phyloP scores from a whole-genome alignment of 1,284 basidiomycete genomes.

The Cerioporus squamosus region DNA sequence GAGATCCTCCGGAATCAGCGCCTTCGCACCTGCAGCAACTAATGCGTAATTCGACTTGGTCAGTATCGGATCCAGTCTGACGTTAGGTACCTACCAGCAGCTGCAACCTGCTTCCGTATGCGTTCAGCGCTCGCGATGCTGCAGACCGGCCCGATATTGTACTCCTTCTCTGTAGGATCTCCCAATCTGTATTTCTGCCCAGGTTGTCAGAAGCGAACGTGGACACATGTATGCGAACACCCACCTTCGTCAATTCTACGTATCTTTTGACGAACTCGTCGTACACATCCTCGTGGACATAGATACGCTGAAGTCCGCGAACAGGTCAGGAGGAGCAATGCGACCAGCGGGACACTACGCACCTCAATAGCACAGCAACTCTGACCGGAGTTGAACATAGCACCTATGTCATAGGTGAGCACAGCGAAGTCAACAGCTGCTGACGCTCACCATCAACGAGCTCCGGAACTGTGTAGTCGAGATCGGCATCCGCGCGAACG shows the following conservation, averaged over 20 bases:
- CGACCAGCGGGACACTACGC: conserved; percentile 16
- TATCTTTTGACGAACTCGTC: conserved; percentile 83
- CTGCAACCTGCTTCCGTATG: conserved; percentile 85
- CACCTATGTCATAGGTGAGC: conserved; percentile 49
- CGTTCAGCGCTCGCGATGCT: conserved; percentile 82
- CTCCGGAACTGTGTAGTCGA: conserved; percentile 83
- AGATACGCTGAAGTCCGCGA: conserved; percentile 70
- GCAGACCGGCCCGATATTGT: conserved; percentile 90
- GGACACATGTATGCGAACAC: not conserved
- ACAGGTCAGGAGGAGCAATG: not conserved
- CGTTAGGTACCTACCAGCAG: conserved; percentile 60
- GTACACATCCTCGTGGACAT: conserved; percentile 87
- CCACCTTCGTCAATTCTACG: conserved; percentile 74
- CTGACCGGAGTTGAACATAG: conserved; percentile 96
- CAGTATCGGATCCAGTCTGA: not conserved
- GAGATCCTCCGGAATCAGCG: conserved; percentile 71
- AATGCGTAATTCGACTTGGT: not conserved
- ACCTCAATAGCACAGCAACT: conserved; percentile 89
- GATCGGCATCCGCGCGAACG: conserved; percentile 84
- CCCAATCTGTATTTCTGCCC: conserved; percentile 80
- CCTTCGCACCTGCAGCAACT: conserved; percentile 81
- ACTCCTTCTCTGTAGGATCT: conserved; percentile 77
- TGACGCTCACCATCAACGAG: conserved; percentile 80
- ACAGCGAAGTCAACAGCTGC: not conserved
- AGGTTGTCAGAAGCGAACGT: not conserved